Conservation (phyloP, 345 rosid species). For the Euclidium syriacum region DNA sequence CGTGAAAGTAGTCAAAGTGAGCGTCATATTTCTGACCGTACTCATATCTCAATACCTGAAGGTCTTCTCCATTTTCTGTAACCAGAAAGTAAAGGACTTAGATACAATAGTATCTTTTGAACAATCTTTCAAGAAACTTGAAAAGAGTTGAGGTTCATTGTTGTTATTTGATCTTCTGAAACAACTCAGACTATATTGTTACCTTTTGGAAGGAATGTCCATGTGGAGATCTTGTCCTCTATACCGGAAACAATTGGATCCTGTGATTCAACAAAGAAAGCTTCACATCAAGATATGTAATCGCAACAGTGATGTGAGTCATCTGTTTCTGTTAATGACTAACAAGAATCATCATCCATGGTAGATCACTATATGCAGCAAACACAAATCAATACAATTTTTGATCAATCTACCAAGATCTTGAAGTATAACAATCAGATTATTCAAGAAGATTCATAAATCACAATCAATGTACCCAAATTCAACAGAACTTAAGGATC, state of each 20-base stretch:
- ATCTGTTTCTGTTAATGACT: background rate
- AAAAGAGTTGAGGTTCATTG: background rate
- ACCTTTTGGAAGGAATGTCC: conserved; percentile 99
- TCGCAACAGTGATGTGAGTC: background rate
- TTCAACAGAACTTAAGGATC: background rate
- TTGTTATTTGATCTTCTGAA: background rate
- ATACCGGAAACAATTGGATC: conserved; percentile 87
- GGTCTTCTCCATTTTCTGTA: conserved; percentile 90
- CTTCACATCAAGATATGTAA: background rate
- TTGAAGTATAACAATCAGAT: background rate
- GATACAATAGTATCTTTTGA: background rate
- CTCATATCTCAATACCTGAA: conserved; percentile 85
- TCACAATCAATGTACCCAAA: background rate
- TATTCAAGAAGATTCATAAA: background rate
- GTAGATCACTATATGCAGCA: background rate
- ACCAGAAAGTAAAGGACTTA: conserved; percentile 8
- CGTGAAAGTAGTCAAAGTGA: conserved; percentile 80
- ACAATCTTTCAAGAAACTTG: background rate
- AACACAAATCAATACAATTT: background rate
- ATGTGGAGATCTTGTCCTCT: conserved; percentile 87
- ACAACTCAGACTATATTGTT: background rate
- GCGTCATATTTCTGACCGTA: conserved; percentile 91
- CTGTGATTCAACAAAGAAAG: conserved; percentile 32
- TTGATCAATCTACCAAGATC: background rate
- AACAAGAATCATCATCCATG: background rate